A percentile compares a stretch with the other conserved stretches of the same genome.
Conservation (phyloP, 495 filamentous ascomycete species). For the Aspergillus avenaceus region DNA sequence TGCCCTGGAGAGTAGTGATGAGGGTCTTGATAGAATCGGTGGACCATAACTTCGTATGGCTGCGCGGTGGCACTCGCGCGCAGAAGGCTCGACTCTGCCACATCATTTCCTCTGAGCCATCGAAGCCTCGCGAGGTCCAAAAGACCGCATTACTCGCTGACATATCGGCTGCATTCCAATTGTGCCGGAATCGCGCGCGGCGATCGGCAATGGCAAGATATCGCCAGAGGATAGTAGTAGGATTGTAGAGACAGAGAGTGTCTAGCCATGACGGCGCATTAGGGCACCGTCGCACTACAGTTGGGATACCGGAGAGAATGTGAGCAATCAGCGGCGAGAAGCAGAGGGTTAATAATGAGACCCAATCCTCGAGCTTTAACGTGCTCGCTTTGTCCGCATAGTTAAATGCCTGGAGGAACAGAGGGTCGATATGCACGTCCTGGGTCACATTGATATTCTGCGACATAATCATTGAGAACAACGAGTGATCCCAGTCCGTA, state of each 20-base stretch:
- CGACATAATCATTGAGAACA: background rate
- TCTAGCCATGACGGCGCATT: background rate
- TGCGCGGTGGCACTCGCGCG: background rate
- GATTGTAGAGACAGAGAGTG: background rate
- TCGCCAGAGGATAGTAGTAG: constrained; percentile 1
- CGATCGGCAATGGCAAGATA: constrained; percentile 1
- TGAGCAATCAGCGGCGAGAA: background rate
- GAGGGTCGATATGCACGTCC: background rate
- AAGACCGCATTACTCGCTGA: background rate
- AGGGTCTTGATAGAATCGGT: background rate
- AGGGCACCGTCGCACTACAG: background rate
- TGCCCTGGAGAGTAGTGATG: background rate
- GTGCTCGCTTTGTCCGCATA: background rate
- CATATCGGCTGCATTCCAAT: background rate
- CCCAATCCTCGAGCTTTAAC: background rate
- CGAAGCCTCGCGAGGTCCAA: background rate
- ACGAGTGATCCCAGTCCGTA: too few species aligned
- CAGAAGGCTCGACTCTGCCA: background rate
- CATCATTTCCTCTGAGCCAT: constrained; percentile 1
- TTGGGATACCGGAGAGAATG: background rate
- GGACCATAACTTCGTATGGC: background rate
- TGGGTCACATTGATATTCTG: background rate
- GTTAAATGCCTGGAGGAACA: background rate
- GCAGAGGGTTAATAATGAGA: background rate
- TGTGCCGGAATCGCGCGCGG: background rate